phyloP scores from a whole-genome alignment of 306 rosid genomes.

The Vicia faba region DNA sequence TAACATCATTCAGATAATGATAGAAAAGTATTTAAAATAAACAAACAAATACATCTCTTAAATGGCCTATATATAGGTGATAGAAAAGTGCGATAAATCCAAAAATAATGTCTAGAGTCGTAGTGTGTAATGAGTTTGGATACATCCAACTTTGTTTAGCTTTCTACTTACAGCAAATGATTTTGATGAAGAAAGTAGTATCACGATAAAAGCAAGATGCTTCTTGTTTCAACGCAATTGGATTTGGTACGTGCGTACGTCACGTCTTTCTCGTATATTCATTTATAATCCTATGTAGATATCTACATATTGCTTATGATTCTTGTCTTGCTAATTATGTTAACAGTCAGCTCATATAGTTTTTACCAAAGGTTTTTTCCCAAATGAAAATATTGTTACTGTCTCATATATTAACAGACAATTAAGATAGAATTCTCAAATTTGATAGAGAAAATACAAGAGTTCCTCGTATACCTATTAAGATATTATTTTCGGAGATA shows the following conservation, averaged over 20 bases:
- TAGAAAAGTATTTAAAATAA: neutral
- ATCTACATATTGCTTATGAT: neutral
- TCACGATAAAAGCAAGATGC: conserved; percentile 45
- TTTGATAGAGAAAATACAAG: too few species aligned
- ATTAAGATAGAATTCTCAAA: too few species aligned
- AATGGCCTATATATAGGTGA: neutral
- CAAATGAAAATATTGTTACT: neutral
- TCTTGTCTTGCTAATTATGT: conserved; percentile 2
- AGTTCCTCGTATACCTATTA: too few species aligned
- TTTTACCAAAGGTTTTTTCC: neutral
- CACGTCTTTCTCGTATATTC: conserved; percentile 37
- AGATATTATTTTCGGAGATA: too few species aligned
- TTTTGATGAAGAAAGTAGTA: conserved; percentile 39
- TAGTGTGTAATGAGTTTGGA: neutral
- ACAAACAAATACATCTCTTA: neutral
- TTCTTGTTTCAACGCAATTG: conserved; percentile 51
- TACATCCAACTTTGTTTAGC: conserved; percentile 32
- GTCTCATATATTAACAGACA: too few species aligned
- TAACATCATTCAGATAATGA: too few species aligned
- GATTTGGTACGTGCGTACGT: conserved; percentile 15
- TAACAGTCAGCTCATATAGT: neutral
- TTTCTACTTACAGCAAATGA: conserved; percentile 42
- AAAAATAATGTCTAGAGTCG: neutral
- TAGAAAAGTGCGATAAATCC: neutral
- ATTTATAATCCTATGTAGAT: neutral